phyloP scores from a whole-genome alignment of 169 alveolate species.

The Toxoplasma gondii region DNA sequence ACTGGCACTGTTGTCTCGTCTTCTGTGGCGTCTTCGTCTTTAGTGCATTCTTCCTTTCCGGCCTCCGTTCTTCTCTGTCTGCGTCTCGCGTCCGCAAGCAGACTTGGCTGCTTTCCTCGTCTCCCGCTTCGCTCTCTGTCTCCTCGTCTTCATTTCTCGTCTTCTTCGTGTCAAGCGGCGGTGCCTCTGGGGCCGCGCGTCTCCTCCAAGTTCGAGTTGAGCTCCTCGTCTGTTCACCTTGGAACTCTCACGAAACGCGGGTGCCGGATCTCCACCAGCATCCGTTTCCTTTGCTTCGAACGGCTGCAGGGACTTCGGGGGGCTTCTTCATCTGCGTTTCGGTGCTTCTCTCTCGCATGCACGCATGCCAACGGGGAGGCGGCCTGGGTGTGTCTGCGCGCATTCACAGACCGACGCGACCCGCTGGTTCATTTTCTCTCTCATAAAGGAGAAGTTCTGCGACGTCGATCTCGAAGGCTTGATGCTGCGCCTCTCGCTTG shows the following conservation, averaged over 20 bases:
- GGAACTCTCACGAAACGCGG: no score
- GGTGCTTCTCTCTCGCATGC: background rate
- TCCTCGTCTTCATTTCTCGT: no score
- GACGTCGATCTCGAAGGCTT: slow-evolving; percentile 78
- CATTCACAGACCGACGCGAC: slow-evolving; percentile 61
- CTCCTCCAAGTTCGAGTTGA: no score
- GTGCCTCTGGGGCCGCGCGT: no score
- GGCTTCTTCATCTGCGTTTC: background rate
- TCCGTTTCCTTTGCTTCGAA: no score
- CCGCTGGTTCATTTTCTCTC: slow-evolving; percentile 79
- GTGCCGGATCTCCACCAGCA: no score
- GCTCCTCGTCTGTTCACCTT: no score
- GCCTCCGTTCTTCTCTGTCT: background rate
- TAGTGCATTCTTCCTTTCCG: background rate
- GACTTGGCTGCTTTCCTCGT: no score
- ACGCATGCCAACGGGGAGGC: background rate
- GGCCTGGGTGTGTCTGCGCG: background rate
- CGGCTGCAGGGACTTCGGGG: background rate
- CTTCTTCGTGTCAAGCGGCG: no score
- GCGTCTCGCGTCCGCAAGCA: no score
- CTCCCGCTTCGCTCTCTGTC: no score
- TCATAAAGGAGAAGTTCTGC: slow-evolving; percentile 78
- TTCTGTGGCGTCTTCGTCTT: background rate
- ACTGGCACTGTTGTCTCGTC: background rate
- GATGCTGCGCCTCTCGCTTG: slow-evolving; percentile 74